These are phyloP conservation scores for Backusella tarrabulga DNA, from an alignment of 192 early-diverging fungal species.

Conservation along the genomic window DNA sequence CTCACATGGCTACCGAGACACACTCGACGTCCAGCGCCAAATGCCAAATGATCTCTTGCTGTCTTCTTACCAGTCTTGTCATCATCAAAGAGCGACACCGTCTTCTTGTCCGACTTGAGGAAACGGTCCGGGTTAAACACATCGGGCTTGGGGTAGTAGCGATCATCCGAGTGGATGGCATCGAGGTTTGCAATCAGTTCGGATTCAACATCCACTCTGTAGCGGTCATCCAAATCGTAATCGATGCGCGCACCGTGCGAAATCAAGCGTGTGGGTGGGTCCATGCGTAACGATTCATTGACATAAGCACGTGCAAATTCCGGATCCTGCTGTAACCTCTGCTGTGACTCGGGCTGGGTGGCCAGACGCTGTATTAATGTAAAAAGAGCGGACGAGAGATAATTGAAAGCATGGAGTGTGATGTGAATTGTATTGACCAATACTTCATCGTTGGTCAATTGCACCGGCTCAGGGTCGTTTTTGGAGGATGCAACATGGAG, in stretches of 20 bases:
- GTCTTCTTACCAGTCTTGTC: not conserved
- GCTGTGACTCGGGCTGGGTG: constrained; percentile 36
- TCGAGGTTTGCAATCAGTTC: constrained; percentile 40
- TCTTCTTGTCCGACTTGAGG: constrained; percentile 14
- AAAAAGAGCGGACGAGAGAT: constrained; percentile 27
- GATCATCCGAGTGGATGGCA: constrained; percentile 41
- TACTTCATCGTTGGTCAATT: constrained; percentile 25
- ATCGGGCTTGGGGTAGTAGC: constrained; percentile 39
- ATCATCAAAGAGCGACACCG: not conserved
- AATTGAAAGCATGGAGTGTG: constrained; percentile 29
- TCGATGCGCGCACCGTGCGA: constrained; percentile 39
- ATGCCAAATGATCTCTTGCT: constrained; percentile 29
- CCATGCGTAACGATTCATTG: constrained; percentile 28
- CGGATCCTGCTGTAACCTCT: constrained; percentile 22
- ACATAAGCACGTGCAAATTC: constrained; percentile 23
- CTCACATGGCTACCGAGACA: constrained; percentile 26
- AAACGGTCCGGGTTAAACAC: constrained; percentile 46
- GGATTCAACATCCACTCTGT: constrained; percentile 31
- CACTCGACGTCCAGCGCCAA: constrained; percentile 36
- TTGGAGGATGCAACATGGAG: constrained; percentile 14
- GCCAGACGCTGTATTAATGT: constrained; percentile 42
- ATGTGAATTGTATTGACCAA: constrained; percentile 32
- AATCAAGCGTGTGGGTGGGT: constrained; percentile 20
- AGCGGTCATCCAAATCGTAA: constrained; percentile 27
- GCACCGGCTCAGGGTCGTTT: constrained; percentile 20